Evolutionary conservation across 164 flowering plant species (phyloP).

Genomic region (Nelumbo lutea): DNA sequence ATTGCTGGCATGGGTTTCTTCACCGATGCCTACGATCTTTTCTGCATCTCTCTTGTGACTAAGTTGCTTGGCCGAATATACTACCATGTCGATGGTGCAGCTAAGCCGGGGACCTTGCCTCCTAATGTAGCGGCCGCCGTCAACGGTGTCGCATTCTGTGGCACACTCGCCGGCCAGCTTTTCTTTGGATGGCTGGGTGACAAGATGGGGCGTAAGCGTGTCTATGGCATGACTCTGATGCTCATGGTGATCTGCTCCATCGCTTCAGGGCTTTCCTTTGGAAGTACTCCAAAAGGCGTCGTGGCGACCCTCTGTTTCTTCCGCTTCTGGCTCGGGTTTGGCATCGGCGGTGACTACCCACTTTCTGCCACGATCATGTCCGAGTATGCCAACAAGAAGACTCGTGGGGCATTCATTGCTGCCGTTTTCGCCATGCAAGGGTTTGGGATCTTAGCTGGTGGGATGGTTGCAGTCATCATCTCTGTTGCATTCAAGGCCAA

Average conservation of each 20-base stretch:
- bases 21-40: constrained; percentile 87
- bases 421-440: constrained; percentile 45
- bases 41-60: constrained; percentile 67
- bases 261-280: constrained; percentile 39
- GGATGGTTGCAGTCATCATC: constrained; percentile 28
- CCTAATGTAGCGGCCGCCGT: constrained; percentile 39
- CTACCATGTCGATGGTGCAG: constrained; percentile 15
- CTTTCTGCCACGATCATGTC: constrained; percentile 44
- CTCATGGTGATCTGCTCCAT: constrained; percentile 34
- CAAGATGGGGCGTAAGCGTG: constrained; percentile 36
- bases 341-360: constrained; percentile 42
- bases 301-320: constrained; percentile 37
- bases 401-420: constrained; percentile 34
- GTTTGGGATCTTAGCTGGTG: constrained; percentile 33
- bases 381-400: constrained; percentile 38
- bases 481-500: constrained; percentile 20
- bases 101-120: constrained; percentile 34
- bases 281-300: constrained; percentile 16
- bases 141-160: constrained; percentile 40
- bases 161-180: constrained; percentile 42
- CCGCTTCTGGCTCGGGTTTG: constrained; percentile 42
- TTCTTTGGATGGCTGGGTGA: constrained; percentile 45
- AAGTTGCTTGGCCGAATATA: constrained; percentile 42
- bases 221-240: constrained; percentile 36
- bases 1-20: constrained; percentile 93